Percentiles rank a stretch among this genome's conserved stretches.
Evolutionary conservation across 2,329 filamentous ascomycete genomes (phyloP).

Genomic region (Emergomyces africanus): DNA sequence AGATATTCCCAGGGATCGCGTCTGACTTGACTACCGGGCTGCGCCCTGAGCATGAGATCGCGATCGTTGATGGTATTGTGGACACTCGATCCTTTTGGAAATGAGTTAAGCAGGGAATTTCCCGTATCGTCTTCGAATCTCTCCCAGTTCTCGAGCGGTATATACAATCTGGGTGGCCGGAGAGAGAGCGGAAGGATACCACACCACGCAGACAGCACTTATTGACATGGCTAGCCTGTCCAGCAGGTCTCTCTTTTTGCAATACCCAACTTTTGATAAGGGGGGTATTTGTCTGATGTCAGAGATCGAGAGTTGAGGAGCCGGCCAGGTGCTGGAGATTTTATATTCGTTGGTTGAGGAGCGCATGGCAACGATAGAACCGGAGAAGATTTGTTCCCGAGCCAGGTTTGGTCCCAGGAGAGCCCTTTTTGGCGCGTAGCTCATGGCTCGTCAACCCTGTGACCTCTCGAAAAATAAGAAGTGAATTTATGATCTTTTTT

Average conservation of each 20-base stretch:
- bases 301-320: not conserved
- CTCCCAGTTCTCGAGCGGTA: not conserved
- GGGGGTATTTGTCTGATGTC: not conserved
- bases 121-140: not conserved
- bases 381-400: not conserved
- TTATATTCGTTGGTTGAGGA: not conserved
- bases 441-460: not conserved
- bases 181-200: not conserved
- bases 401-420: not conserved
- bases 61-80: conserved; percentile 4
- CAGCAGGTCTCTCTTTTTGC: not conserved
- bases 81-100: conserved; percentile 9
- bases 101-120: conserved; percentile 1
- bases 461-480: not conserved
- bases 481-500: not conserved
- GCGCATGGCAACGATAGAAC: not conserved
- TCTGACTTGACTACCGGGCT: too few species aligned
- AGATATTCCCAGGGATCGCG: too few species aligned
- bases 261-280: not conserved
- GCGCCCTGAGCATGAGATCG: conserved; percentile 5
- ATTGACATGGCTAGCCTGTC: not conserved
- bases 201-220: not conserved
- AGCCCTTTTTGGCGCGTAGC: not conserved
- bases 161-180: not conserved
- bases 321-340: not conserved